A percentile compares a stretch with the other conserved stretches of the same genome.
These are phyloP conservation scores for Aspergillus jensenii DNA, from an alignment of 2,329 filamentous ascomycete species.

Conservation along the genomic window DNA sequence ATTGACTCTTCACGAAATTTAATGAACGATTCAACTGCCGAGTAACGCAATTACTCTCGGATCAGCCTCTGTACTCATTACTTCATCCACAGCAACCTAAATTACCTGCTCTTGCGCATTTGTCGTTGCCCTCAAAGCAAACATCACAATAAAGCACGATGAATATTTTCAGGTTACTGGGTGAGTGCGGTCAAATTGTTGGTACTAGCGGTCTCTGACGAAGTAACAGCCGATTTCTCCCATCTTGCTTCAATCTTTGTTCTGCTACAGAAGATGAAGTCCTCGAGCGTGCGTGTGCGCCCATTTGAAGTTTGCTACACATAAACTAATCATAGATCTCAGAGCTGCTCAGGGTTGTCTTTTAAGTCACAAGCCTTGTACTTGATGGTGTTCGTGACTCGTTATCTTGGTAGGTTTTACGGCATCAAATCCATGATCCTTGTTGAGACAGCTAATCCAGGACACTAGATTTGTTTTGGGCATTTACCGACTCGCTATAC, in stretches of 20 bases:
- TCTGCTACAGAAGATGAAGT: slow-evolving; percentile 93
- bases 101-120: neutral
- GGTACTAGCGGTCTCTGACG: slow-evolving; percentile 14
- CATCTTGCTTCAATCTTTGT: slow-evolving; percentile 94
- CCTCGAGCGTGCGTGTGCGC: slow-evolving; percentile 70
- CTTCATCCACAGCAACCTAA: neutral
- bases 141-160: slow-evolving; percentile 45
- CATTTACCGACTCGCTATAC: slow-evolving; percentile 77
- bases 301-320: neutral
- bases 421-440: slow-evolving; percentile 4
- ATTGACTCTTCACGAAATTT: neutral
- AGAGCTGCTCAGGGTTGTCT: slow-evolving; percentile 97
- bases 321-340: slow-evolving; percentile 10
- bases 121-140: neutral
- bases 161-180: slow-evolving; percentile 70
- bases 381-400: slow-evolving; percentile 86
- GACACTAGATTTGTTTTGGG: slow-evolving; percentile 76
- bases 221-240: slow-evolving; percentile 77
- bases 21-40: neutral
- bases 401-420: slow-evolving; percentile 72
- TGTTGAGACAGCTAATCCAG: neutral
- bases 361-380: slow-evolving; percentile 99
- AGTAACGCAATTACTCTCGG: neutral
- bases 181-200: slow-evolving; percentile 40
- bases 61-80: neutral